These are phyloP conservation scores for Xylaria sp. DNA, from an alignment of 2,329 filamentous ascomycete species.

Conservation along the genomic window DNA sequence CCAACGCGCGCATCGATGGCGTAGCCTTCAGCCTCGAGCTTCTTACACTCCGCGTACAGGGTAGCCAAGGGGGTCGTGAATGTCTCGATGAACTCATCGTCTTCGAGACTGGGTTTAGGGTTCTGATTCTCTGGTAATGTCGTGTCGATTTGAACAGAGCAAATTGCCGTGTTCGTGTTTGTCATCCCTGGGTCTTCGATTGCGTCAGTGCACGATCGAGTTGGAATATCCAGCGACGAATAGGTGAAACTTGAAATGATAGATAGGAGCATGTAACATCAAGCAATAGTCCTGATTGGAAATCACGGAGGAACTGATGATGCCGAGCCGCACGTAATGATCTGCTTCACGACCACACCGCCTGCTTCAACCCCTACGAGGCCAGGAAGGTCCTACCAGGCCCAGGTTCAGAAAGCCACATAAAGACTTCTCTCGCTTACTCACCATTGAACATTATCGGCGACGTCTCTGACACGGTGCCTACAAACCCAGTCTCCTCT, in stretches of 20 bases:
- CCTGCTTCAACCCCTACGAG: not conserved
- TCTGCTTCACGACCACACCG: not conserved
- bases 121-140: slow-evolving; percentile 74
- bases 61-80: slow-evolving; percentile 74
- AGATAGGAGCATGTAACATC: not conserved
- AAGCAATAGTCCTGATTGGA: not conserved
- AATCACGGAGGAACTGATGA: not conserved
- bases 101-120: slow-evolving; percentile 76
- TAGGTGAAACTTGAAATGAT: not conserved
- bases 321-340: not conserved
- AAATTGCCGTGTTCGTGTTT: slow-evolving; percentile 69
- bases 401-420: not conserved
- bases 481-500: slow-evolving; percentile 75
- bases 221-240: not conserved
- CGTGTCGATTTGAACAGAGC: slow-evolving; percentile 80
- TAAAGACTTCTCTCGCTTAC: slow-evolving; percentile 13
- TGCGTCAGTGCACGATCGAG: slow-evolving; percentile 1
- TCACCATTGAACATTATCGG: slow-evolving; percentile 51
- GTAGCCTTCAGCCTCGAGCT: slow-evolving; percentile 75
- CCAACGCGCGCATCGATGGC: slow-evolving; percentile 84
- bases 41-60: slow-evolving; percentile 74
- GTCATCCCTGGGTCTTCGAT: slow-evolving; percentile 34
- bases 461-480: slow-evolving; percentile 60
- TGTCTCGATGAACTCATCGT: slow-evolving; percentile 84
- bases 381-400: not conserved